phyloP scores from a whole-genome alignment of 768 basidiomycete genomes.

The Podaxis sp. region DNA sequence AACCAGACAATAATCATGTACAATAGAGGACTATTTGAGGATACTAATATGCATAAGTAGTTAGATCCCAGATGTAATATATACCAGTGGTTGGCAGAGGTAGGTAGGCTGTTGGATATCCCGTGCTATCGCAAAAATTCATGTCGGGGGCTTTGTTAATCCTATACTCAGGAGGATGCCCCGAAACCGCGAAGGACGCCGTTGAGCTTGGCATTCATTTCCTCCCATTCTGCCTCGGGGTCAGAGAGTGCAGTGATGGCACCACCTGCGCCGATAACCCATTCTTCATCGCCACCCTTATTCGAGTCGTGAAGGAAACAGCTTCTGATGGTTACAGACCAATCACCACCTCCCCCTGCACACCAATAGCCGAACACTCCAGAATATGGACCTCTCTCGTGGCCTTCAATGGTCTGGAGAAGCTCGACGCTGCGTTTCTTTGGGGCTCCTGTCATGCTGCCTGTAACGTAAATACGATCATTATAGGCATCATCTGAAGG shows the following conservation, averaged over 20 bases:
- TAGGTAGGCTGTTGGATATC: no score
- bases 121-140: no score
- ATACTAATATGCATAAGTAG: neutral
- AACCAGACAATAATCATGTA: neutral
- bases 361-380: conserved; percentile 94
- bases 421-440: conserved; percentile 94
- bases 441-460: conserved; percentile 97
- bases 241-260: conserved; percentile 94
- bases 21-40: neutral
- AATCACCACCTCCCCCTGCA: conserved; percentile 85
- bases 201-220: conserved; percentile 85
- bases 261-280: conserved; percentile 90
- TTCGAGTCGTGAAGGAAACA: conserved; percentile 68
- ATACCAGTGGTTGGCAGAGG: no score
- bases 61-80: no score
- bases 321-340: conserved; percentile 92
- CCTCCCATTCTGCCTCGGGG: conserved; percentile 87
- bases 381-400: conserved; percentile 80
- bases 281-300: conserved; percentile 42
- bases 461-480: conserved; percentile 33
- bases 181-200: conserved; percentile 72
- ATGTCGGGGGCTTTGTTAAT: neutral
- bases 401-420: conserved; percentile 72
- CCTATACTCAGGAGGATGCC: conserved; percentile 21
- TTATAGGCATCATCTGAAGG: neutral